Percentiles rank a stretch among this genome's conserved stretches.
These are phyloP conservation scores for Cardiosporidium cionae DNA, from an alignment of 169 alveolate species.

Conservation along the genomic window DNA sequence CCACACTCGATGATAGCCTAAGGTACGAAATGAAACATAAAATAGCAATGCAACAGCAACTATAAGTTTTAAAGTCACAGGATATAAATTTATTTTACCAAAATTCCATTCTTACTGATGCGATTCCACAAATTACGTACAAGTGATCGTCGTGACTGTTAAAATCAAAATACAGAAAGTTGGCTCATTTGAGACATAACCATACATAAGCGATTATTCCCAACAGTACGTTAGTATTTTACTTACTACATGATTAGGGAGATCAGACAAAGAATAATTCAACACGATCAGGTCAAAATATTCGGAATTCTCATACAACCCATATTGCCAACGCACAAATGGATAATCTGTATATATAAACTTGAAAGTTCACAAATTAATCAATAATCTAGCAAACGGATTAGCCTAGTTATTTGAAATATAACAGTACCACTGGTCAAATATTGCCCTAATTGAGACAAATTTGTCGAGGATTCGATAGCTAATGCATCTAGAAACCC, in stretches of 20 bases:
- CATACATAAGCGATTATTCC: conserved; percentile 2
- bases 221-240: not conserved
- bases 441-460: conserved; percentile 14
- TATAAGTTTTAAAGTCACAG: too few species aligned
- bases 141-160: conserved; percentile 21
- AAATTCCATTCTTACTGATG: conserved; percentile 29
- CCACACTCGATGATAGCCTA: conserved; percentile 70
- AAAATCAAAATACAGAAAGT: conserved; percentile 2
- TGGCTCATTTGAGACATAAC: not conserved
- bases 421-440: conserved; percentile 3
- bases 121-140: conserved; percentile 45
- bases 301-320: not conserved
- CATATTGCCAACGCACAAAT: conserved; percentile 2
- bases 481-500: conserved; percentile 7
- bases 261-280: not conserved
- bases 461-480: conserved; percentile 14
- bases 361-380: not conserved
- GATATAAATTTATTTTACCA: not conserved
- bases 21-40: too few species aligned
- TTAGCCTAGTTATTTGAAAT: too few species aligned
- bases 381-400: too few species aligned
- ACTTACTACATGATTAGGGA: not conserved
- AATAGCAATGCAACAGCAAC: too few species aligned
- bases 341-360: not conserved
- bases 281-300: not conserved